Conservation (phyloP, 805 yeast genomes). For the Sugiyamaella mastotermitis region DNA sequence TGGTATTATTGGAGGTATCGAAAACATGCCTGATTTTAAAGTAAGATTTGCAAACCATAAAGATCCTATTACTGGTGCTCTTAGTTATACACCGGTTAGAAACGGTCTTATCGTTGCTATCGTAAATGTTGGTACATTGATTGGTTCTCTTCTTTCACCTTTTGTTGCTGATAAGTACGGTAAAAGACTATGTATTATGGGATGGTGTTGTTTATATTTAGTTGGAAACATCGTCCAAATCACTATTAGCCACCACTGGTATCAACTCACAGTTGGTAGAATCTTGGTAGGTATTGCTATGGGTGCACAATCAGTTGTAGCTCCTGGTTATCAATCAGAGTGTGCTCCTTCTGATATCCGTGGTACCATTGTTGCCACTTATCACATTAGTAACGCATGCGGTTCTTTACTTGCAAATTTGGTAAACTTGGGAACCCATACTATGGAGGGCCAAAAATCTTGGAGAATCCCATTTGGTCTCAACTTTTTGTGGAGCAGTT, state of each 20-base stretch:
- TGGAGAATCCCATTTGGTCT: constrained; percentile 73
- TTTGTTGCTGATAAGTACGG: too few species aligned
- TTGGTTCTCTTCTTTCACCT: constrained; percentile 59
- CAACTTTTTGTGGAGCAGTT: constrained; percentile 62
- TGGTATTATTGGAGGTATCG: constrained; percentile 3
- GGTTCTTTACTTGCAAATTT: too few species aligned
- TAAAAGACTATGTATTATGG: too few species aligned
- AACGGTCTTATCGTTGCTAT: constrained; percentile 2
- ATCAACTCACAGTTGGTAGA: too few species aligned
- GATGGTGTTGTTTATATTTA: too few species aligned
- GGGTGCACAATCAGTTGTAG: constrained; percentile 44
- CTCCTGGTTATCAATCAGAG: constrained; percentile 47
- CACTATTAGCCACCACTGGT: too few species aligned
- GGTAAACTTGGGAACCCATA: too few species aligned
- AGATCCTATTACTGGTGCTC: not conserved
- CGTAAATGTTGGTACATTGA: constrained; percentile 14
- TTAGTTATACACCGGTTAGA: constrained; percentile 1
- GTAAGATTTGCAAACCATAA: constrained; percentile 1
- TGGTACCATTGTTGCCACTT: constrained; percentile 41
- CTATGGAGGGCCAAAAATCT: too few species aligned
- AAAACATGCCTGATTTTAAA: constrained; percentile 3
- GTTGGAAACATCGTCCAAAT: too few species aligned
- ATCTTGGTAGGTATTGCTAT: constrained; percentile 46
- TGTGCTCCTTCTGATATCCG: constrained; percentile 29
- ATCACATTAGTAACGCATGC: too few species aligned